These are phyloP conservation scores for Pseudomicrostroma phylloplanum DNA, from an alignment of 1,284 basidiomycete species.

Conservation along the genomic window DNA sequence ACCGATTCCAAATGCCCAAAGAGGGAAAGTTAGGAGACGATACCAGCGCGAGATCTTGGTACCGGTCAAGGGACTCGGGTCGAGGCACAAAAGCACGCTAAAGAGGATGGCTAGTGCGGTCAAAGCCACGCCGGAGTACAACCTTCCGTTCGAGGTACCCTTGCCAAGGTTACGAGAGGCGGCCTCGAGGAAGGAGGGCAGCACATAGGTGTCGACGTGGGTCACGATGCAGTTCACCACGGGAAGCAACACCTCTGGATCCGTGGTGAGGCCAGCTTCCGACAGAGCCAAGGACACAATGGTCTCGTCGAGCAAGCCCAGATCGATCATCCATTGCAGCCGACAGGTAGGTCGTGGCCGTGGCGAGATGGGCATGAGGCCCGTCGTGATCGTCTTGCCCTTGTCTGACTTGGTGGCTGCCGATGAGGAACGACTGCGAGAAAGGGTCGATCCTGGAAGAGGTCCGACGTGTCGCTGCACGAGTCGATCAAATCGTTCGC, in stretches of 20 bases:
- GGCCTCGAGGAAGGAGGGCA: conserved; percentile 32
- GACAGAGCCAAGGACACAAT: conserved; percentile 19
- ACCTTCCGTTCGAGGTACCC: conserved; percentile 28
- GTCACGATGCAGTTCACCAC: conserved; percentile 24
- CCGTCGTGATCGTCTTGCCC: too few relatives aligned
- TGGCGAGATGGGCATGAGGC: not conserved
- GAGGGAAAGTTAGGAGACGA: conserved; percentile 25
- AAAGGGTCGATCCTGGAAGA: not conserved
- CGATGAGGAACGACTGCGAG: too few relatives aligned
- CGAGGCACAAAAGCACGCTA: conserved; percentile 24
- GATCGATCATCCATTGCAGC: conserved; percentile 33
- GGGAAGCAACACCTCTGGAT: conserved; percentile 29
- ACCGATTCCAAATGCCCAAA: conserved; percentile 36
- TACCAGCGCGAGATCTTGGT: conserved; percentile 25
- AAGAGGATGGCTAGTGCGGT: conserved; percentile 25
- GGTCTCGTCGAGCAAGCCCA: conserved; percentile 28
- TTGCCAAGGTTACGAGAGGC: conserved; percentile 27
- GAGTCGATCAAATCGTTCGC: conserved; percentile 1
- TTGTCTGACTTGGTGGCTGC: too few relatives aligned
- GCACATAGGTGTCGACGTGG: conserved; percentile 30
- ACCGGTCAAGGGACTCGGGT: conserved; percentile 24
- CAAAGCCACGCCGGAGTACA: conserved; percentile 24
- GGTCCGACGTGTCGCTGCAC: not conserved
- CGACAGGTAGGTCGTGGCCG: conserved; percentile 15
- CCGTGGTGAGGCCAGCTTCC: conserved; percentile 24